Evolutionary conservation across 768 basidiomycete genomes (phyloP).

Genomic region (Lentinula detonsa): DNA sequence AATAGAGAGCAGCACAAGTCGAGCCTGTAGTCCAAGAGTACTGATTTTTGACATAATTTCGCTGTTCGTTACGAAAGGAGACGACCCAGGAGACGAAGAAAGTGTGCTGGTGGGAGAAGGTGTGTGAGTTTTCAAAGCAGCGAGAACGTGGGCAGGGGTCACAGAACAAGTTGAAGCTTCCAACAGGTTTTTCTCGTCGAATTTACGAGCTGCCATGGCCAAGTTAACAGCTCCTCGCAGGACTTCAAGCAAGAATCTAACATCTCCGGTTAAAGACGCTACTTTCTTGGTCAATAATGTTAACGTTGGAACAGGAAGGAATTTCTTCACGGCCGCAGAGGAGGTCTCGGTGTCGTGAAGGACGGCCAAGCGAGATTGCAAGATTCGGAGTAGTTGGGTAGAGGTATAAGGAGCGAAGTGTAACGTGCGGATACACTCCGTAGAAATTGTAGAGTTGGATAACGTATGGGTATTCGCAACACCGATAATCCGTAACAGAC

Average conservation of each 20-base stretch:
- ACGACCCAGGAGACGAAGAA: constrained; percentile 12
- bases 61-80: constrained; percentile 32
- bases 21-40: constrained; percentile 67
- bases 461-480: constrained; percentile 90
- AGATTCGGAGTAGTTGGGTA: constrained; percentile 61
- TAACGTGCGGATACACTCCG: constrained; percentile 48
- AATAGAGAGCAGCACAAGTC: constrained; percentile 59
- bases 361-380: constrained; percentile 55
- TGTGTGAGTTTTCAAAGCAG: constrained; percentile 69
- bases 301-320: constrained; percentile 60
- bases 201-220: constrained; percentile 32
- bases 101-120: constrained; percentile 26
- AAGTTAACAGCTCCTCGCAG: constrained; percentile 75
- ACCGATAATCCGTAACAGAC: constrained; percentile 64
- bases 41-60: constrained; percentile 64
- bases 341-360: constrained; percentile 34
- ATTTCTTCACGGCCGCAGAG: constrained; percentile 33
- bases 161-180: constrained; percentile 33
- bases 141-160: constrained; percentile 62
- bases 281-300: constrained; percentile 75
- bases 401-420: constrained; percentile 82
- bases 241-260: constrained; percentile 75
- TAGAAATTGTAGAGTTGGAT: constrained; percentile 43
- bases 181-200: constrained; percentile 12
- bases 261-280: constrained; percentile 78